phyloP scores from a whole-genome alignment of 192 early-diverging fungal genomes.

The Coemansia sp. region DNA sequence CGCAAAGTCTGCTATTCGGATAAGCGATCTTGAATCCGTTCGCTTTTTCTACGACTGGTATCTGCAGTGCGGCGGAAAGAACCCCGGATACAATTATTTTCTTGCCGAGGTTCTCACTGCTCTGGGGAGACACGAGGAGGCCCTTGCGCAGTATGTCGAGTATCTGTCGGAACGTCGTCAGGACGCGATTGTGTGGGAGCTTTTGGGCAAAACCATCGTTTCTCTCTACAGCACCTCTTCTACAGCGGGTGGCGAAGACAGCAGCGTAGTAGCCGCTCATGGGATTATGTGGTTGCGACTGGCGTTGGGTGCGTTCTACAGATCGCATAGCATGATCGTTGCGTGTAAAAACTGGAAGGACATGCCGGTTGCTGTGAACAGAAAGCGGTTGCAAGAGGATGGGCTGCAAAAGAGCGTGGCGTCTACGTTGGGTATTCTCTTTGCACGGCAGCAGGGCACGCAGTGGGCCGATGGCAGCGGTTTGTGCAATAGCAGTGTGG shows the following conservation, averaged over 20 bases:
- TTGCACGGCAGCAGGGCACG: neutral
- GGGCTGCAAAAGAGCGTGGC: neutral
- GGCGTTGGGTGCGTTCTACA: constrained; percentile 25
- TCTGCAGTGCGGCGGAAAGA: constrained; percentile 34
- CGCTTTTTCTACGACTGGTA: constrained; percentile 39
- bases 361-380: constrained; percentile 13
- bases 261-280: neutral
- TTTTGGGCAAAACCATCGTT: constrained; percentile 24
- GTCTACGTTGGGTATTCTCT: neutral
- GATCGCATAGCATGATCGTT: constrained; percentile 23
- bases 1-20: constrained; percentile 25
- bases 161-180: constrained; percentile 37
- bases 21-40: constrained; percentile 7
- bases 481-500: neutral
- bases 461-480: neutral
- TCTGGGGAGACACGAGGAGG: constrained; percentile 22
- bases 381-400: constrained; percentile 22
- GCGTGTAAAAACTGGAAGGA: constrained; percentile 32
- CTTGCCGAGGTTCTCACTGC: constrained; percentile 19
- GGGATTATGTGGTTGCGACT: constrained; percentile 17
- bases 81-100: constrained; percentile 45
- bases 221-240: neutral
- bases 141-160: constrained; percentile 19
- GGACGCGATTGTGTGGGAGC: constrained; percentile 47
- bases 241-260: neutral